Conservation (phyloP, 2,329 filamentous ascomycete genomes). For the Colletotrichum lentis region DNA sequence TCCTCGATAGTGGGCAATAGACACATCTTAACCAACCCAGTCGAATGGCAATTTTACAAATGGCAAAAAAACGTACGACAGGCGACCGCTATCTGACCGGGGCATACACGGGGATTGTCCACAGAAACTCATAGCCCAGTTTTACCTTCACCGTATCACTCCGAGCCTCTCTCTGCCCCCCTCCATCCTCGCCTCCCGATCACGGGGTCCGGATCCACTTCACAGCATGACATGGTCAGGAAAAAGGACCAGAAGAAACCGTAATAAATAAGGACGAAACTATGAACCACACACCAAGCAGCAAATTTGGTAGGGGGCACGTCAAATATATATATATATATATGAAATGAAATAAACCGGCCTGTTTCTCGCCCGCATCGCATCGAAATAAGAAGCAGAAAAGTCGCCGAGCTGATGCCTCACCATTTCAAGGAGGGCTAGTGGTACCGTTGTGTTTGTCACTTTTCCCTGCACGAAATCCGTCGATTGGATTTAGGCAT, state of each 20-base stretch:
- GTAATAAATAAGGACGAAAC: conserved; percentile 33
- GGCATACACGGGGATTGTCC: conserved; percentile 1
- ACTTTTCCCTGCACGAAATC: conserved; percentile 3
- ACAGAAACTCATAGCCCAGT: background rate
- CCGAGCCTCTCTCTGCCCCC: background rate
- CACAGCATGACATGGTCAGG: conserved; percentile 6
- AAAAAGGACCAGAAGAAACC: conserved; percentile 23
- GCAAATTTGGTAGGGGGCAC: background rate
- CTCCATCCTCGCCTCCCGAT: conserved; percentile 3
- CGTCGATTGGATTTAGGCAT: conserved; percentile 6
- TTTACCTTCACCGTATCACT: conserved; percentile 16
- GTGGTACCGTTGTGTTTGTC: conserved; percentile 24
- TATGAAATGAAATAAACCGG: background rate
- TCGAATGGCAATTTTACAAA: conserved; percentile 1
- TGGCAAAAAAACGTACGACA: conserved; percentile 14
- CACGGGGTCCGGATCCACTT: conserved; percentile 22
- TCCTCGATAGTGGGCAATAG: conserved; percentile 14
- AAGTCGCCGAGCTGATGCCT: conserved; percentile 4
- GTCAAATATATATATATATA: too few species aligned
- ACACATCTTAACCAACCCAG: background rate
- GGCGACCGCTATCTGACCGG: conserved; percentile 4
- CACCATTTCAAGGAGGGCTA: conserved; percentile 7
- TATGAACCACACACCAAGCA: conserved; percentile 19
- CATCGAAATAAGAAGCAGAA: background rate
- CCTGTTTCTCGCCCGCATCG: conserved; percentile 4